A percentile compares a stretch with the other conserved stretches of the same genome.
phyloP scores from a whole-genome alignment of 139 green algal species.

The Eudorina sp. region DNA sequence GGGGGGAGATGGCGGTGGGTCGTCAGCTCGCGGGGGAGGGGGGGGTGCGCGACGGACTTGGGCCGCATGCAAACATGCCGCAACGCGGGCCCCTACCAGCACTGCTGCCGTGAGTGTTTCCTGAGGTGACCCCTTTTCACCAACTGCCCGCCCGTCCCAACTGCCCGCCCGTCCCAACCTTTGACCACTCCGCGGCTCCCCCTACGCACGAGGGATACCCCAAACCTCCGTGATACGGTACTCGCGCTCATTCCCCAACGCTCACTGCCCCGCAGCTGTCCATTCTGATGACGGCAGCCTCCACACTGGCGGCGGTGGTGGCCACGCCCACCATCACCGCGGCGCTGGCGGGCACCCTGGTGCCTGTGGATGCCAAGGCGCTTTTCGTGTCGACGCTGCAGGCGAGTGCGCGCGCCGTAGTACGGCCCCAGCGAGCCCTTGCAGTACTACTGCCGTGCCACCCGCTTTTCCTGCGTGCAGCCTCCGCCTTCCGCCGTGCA shows the following conservation, averaged over 20 bases:
- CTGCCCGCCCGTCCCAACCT: not conserved
- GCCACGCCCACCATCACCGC: constrained; percentile 81
- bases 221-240: not conserved
- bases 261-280: constrained; percentile 33
- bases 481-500: not conserved
- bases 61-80: no score
- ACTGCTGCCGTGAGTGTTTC: no score
- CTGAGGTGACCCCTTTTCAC: no score
- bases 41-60: no score
- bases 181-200: no score
- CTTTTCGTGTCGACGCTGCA: constrained; percentile 80
- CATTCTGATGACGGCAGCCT: constrained; percentile 68
- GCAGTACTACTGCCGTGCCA: no score
- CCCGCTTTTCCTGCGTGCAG: not conserved
- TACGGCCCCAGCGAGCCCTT: no score
- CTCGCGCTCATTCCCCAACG: not conserved
- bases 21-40: no score
- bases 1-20: constrained; percentile 51
- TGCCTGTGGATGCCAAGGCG: constrained; percentile 75
- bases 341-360: constrained; percentile 75
- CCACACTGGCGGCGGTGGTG: constrained; percentile 76
- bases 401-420: no score
- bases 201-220: no score
- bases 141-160: not conserved
- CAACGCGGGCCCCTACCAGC: no score